Evolutionary conservation across 2,329 filamentous ascomycete species (phyloP), one percentile per base, ranked within the genome.

Genomic region (Neurospora crassa): DNA sequence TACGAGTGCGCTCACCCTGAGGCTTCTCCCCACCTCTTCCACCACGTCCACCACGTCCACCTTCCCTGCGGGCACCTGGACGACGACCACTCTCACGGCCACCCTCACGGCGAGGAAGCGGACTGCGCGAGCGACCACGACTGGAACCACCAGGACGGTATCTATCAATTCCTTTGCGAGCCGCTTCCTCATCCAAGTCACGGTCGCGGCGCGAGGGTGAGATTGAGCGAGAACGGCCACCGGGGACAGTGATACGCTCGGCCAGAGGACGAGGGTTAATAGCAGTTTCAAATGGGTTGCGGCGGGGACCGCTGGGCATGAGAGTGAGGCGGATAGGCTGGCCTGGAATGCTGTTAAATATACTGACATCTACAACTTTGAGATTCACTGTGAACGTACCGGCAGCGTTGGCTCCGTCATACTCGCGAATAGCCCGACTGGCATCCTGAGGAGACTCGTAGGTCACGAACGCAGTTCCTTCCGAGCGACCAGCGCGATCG

Each of bases 381-480:
- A n/a, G 8, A 59, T 47, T 29, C 5, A 47, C 8, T 34, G 40
- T 5, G 29, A n/a, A 63, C 78, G 79, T 83, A 86, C 91, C 91
- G 76, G 96, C 94, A 71, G 94, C 94, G 79, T 97, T 97, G 74
- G 94, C 94, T 71, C 93, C 93, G 78, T 97, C 91, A 78, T 91
- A 97, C 76, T 97, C 91, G 70, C 84, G 85, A 70, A 97, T 87
- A 2, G 94, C 94, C 67, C 87, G 85, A 76, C 86, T 83, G 11
- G 94, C 94, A 79, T 97, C 92, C 68, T 88, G 85, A 68, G 87
- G 82, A 70, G 83, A 84, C 75, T 90, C 87, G 81, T 96, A 97
- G 10, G 91, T 94, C 68, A 97, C 91, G 77, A 89, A 96, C 7
- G 94, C 94, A 45, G 91, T 86, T 71, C 94, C 94, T 77, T 94